Conservation (phyloP, 208 protist genomes). For the Acanthamoeba castellanii region DNA sequence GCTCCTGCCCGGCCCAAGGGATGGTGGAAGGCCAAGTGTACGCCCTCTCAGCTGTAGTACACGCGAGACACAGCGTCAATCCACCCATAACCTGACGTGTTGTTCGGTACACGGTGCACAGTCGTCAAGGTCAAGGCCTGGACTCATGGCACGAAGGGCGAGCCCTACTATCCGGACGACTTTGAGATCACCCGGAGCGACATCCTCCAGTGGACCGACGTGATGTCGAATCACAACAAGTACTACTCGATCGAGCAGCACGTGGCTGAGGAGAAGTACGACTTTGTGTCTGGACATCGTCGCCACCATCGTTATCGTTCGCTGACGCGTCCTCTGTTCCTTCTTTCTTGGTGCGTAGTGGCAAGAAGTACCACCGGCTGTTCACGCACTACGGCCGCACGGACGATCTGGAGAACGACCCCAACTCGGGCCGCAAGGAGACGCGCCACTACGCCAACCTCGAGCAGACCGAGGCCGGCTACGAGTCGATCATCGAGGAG, state of each 20-base stretch:
- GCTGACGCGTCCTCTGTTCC: not conserved
- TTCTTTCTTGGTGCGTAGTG: not conserved
- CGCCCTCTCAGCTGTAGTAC: not conserved
- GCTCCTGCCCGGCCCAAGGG: not conserved
- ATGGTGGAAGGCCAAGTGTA: slow-evolving; percentile 67
- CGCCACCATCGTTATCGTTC: too few relatives aligned
- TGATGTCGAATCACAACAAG: slow-evolving; percentile 61
- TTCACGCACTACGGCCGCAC: slow-evolving; percentile 64
- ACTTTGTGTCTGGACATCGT: not conserved
- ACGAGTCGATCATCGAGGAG: slow-evolving; percentile 53
- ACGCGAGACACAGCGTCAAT: too few relatives aligned
- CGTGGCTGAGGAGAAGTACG: slow-evolving; percentile 1
- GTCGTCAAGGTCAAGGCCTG: slow-evolving; percentile 56
- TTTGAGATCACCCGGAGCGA: not conserved
- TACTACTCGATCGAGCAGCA: slow-evolving; percentile 60
- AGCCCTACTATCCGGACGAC: slow-evolving; percentile 48
- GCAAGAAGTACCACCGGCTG: slow-evolving; percentile 43
- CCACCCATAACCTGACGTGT: not conserved
- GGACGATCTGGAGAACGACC: slow-evolving; percentile 42
- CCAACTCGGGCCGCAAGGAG: slow-evolving; percentile 37
- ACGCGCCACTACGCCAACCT: slow-evolving; percentile 8
- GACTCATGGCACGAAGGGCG: slow-evolving; percentile 8
- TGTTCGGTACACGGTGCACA: not conserved
- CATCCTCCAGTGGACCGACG: slow-evolving; percentile 57
- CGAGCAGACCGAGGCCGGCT: slow-evolving; percentile 30